Evolutionary conservation across 257 asterid species (phyloP).

Genomic region (Orobanche coerulescens): DNA sequence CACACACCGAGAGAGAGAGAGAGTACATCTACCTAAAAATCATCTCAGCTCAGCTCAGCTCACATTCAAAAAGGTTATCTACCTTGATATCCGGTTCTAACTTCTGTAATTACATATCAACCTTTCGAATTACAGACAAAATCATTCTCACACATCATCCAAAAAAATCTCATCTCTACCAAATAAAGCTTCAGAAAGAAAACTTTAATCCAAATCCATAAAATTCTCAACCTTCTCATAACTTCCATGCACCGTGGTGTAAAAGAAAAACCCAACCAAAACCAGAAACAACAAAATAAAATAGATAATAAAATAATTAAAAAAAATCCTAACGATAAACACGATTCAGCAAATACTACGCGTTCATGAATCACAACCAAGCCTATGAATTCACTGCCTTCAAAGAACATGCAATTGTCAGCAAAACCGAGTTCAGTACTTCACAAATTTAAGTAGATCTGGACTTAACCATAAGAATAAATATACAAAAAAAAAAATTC

Average conservation of each 20-base stretch:
- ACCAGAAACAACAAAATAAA: background rate
- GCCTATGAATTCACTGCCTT: background rate
- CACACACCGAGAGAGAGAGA: background rate
- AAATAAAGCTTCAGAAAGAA: background rate
- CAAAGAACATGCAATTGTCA: background rate
- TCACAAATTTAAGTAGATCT: conserved; percentile 17
- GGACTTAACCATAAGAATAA: background rate
- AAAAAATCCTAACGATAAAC: background rate
- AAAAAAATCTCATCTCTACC: background rate
- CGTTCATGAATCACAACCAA: background rate
- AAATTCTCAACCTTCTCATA: background rate
- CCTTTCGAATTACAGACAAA: background rate
- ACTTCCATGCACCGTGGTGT: background rate
- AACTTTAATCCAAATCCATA: conserved; percentile 1
- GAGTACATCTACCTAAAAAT: background rate
- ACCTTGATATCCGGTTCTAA: no score
- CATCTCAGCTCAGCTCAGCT: background rate
- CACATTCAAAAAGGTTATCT: no score
- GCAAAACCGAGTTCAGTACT: background rate
- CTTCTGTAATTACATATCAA: no score
- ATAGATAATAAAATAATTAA: background rate
- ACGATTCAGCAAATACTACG: background rate
- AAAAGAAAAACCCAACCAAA: background rate
- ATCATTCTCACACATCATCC: background rate
- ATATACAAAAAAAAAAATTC: background rate